Evolutionary conservation across 169 alveolate genomes (phyloP).

Genomic region (Cryptosporidium bovis): DNA sequence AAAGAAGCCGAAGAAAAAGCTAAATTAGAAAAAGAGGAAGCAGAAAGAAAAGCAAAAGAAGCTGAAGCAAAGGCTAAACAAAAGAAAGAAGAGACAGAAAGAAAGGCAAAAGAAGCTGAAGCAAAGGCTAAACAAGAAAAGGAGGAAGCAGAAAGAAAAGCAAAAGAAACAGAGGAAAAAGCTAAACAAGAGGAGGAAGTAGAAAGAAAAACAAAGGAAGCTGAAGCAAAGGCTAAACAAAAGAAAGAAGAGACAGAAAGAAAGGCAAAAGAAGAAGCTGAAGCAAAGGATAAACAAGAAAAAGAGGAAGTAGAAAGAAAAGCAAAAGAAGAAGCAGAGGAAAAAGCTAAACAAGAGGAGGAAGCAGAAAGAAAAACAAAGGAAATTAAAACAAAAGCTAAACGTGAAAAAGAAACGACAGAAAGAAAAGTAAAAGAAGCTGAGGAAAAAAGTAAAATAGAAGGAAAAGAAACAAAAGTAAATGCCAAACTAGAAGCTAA

Average conservation of each 20-base stretch:
- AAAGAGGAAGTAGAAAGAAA: conserved; percentile 29
- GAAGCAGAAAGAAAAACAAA: conserved; percentile 31
- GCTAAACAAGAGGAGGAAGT: conserved; percentile 17
- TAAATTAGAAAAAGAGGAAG: conserved; percentile 2
- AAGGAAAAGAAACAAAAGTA: not conserved
- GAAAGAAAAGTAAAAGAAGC: conserved; percentile 12
- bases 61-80: conserved; percentile 11
- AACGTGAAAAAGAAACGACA: not conserved
- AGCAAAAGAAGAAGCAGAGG: conserved; percentile 28
- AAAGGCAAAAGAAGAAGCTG: conserved; percentile 32
- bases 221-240: conserved; percentile 15
- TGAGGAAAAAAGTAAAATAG: conserved; percentile 17
- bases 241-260: conserved; percentile 14
- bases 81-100: not conserved
- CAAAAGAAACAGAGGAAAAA: conserved; percentile 9
- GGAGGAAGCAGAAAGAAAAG: conserved; percentile 30
- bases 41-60: conserved; percentile 25
- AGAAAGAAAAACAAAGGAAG: conserved; percentile 4
- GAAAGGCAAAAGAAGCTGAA: conserved; percentile 24
- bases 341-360: conserved; percentile 25
- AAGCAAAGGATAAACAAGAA: conserved; percentile 25
- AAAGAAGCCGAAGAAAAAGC: conserved; percentile 37
- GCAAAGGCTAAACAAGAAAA: conserved; percentile 3
- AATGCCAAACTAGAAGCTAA: conserved; percentile 16
- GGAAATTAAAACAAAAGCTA: not conserved